Conservation (phyloP, 208 protist genomes). For the Acanthamoeba divionensis region DNA sequence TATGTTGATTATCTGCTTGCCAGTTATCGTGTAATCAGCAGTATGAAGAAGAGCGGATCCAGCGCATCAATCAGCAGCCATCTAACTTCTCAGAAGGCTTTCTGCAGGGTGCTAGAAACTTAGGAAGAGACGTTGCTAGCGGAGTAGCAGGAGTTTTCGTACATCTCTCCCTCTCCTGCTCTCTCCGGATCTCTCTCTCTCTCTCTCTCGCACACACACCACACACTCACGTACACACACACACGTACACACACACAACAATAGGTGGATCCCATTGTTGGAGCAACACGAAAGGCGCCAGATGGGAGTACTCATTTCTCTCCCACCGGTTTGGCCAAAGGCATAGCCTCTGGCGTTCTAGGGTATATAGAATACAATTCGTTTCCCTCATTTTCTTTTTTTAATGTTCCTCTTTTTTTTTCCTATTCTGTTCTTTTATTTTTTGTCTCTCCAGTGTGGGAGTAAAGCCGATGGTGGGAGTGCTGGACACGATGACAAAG, state of each 20-base stretch:
- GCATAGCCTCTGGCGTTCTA: background rate
- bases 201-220: background rate
- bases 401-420: background rate
- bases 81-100: slow-evolving; percentile 10
- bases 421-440: background rate
- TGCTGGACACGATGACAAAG: slow-evolving; percentile 70
- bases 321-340: slow-evolving; percentile 8
- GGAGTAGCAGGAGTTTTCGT: slow-evolving; percentile 72
- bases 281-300: background rate
- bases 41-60: slow-evolving; percentile 57
- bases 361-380: background rate
- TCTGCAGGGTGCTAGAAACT: slow-evolving; percentile 63
- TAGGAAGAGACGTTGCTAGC: slow-evolving; percentile 72
- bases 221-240: background rate
- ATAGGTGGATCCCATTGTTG: slow-evolving; percentile 47
- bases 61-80: slow-evolving; percentile 51
- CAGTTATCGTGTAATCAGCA: background rate
- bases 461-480: slow-evolving; percentile 75
- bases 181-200: background rate
- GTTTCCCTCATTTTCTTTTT: background rate
- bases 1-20: background rate
- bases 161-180: background rate
- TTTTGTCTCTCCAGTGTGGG: background rate
- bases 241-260: background rate
- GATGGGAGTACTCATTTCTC: slow-evolving; percentile 12